Base-by-base conservation (phyloP, 78 protist species). In the Pelomyxa schiedti region DNA sequence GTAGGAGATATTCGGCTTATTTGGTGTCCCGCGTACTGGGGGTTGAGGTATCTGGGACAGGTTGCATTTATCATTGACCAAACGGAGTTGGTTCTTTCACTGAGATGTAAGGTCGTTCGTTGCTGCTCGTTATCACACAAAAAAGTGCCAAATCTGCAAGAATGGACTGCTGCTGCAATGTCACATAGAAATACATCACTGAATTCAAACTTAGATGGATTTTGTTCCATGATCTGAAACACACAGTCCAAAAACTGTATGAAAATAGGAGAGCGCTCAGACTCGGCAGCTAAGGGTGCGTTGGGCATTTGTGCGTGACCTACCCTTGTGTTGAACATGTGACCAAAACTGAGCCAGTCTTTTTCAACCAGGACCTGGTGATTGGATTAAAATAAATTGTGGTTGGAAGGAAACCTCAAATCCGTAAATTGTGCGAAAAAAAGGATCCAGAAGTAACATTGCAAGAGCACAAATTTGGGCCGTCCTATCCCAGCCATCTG, bases 301-400 rank as follows among this genome's bases (percentile, higher is more conserved):
- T n/a, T n/a, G 2, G 26, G 24, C 42, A 7, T 39, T 8, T 36
- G 24, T 1, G 58, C 73, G 3, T 42, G 72, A 1, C 52, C n/a
- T 69, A 26, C 94, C 8, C 29, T 75, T 4, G 32, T 52, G 29
- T 53, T 79, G 40, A 94, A 92, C 83, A 82, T 84, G 77, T 93
- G 97, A 4, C 96, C 96, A 69, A 87, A 88, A 9, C 88, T 26
- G 38, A 88, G 66, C 96, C 96, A 94, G 65, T 93, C 98, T 74
- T 93, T 88, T 78, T 90, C 92, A 7, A 92, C 76, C 52, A 92
- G 68, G 5, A 83, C 84, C 0, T 22, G 40, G 64, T 66, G 3
- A 94, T 93, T 6, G 95, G 86, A 63, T 82, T 90, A 80, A 66
- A 91, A 8, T 91, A 16, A 24, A 16, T 16, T 24, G 58, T 47